Evolutionary conservation across 2,329 filamentous ascomycete species (phyloP).

Genomic region (Alternaria ethzedia): DNA sequence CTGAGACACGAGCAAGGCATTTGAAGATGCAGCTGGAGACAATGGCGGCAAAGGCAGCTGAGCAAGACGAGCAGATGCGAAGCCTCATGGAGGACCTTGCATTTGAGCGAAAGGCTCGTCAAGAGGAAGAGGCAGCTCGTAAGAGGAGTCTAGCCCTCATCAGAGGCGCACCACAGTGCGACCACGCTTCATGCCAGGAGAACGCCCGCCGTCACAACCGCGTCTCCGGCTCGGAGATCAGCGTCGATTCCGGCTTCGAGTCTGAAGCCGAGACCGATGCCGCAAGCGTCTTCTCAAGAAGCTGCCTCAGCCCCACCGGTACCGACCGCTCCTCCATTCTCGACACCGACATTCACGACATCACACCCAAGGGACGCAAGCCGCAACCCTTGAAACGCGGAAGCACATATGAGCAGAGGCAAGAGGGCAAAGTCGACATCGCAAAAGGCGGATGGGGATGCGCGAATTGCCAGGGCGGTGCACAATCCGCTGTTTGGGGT

Average conservation of each 20-base stretch:
- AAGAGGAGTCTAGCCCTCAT: slow-evolving; percentile 41
- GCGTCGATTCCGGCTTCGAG: slow-evolving; percentile 65
- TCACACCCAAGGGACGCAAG: slow-evolving; percentile 37
- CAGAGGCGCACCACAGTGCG: slow-evolving; percentile 23
- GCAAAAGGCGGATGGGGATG: slow-evolving; percentile 40
- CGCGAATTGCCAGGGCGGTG: slow-evolving; percentile 45
- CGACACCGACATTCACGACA: slow-evolving; percentile 40
- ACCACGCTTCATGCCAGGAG: slow-evolving; percentile 24
- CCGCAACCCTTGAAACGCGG: slow-evolving; percentile 38
- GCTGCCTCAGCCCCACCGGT: slow-evolving; percentile 46
- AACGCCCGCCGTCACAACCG: slow-evolving; percentile 40
- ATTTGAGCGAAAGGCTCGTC: slow-evolving; percentile 40
- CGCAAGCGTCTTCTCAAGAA: slow-evolving; percentile 49
- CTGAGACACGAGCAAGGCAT: slow-evolving; percentile 62
- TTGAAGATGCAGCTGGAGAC: slow-evolving; percentile 67
- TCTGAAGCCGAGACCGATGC: slow-evolving; percentile 62
- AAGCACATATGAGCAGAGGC: slow-evolving; percentile 50
- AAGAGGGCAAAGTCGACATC: slow-evolving; percentile 46
- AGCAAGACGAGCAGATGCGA: slow-evolving; percentile 63
- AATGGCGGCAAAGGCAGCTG: slow-evolving; percentile 61
- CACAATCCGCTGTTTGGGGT: slow-evolving; percentile 58
- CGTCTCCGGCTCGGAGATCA: slow-evolving; percentile 43
- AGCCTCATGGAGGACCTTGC: slow-evolving; percentile 43
- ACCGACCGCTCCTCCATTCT: slow-evolving; percentile 44
- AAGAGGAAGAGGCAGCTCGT: slow-evolving; percentile 45